phyloP scores from a whole-genome alignment of 805 yeast species.

The Lipomyces kockii region DNA sequence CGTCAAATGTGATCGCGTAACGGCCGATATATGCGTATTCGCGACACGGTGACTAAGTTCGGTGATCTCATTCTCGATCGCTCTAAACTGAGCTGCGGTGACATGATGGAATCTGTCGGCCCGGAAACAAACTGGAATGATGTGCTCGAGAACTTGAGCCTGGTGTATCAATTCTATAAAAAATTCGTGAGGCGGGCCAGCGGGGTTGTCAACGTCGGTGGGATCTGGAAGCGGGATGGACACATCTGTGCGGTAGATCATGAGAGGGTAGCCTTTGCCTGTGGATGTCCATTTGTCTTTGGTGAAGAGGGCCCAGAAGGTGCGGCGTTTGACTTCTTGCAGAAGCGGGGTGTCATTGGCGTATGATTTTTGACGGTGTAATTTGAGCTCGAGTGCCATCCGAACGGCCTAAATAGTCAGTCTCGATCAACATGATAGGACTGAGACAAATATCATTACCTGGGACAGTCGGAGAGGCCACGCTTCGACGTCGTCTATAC shows the following conservation, averaged over 20 bases:
- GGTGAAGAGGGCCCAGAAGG: constrained; percentile 22
- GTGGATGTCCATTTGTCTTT: constrained; percentile 19
- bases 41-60: constrained; percentile 3
- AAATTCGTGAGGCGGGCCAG: constrained; percentile 16
- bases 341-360: constrained; percentile 16
- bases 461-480: constrained; percentile 20
- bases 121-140: constrained; percentile 19
- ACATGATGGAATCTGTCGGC: constrained; percentile 13
- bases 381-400: constrained; percentile 22
- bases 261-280: constrained; percentile 22
- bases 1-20: constrained; percentile 16
- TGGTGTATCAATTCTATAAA: constrained; percentile 21
- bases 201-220: constrained; percentile 16
- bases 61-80: constrained; percentile 12
- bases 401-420: constrained; percentile 12
- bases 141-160: constrained; percentile 18
- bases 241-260: constrained; percentile 18
- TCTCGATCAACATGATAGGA: background rate
- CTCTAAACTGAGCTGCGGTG: constrained; percentile 14
- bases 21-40: constrained; percentile 11
- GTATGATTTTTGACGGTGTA: constrained; percentile 19
- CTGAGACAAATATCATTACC: constrained; percentile 4
- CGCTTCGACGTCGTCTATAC: constrained; percentile 17
- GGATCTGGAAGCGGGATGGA: constrained; percentile 20
- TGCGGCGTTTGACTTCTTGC: constrained; percentile 25